Percentiles rank a stretch among this genome's conserved stretches.
phyloP scores from a whole-genome alignment of 139 green algal species.

The Nannochloris sp. region DNA sequence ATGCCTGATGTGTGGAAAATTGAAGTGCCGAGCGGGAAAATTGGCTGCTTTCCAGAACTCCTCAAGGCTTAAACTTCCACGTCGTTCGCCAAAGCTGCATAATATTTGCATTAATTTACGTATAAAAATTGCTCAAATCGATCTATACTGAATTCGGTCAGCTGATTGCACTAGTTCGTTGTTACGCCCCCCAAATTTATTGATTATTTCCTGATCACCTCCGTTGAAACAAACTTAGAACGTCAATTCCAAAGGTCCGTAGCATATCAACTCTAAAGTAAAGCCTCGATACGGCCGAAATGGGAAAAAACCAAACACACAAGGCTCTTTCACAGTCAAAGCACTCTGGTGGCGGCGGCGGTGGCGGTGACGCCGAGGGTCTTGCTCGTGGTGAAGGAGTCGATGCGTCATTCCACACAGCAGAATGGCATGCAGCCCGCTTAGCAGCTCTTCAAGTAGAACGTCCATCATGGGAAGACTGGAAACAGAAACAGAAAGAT shows the following conservation, averaged over 20 bases:
- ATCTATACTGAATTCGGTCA: no score
- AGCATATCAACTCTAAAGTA: background rate
- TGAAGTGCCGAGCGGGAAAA: no score
- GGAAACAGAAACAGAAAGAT: constrained; percentile 21
- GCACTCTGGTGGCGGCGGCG: constrained; percentile 4
- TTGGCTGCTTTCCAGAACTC: no score
- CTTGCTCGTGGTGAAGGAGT: constrained; percentile 1
- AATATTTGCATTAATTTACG: no score
- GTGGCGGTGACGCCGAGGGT: constrained; percentile 1
- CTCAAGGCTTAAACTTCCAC: no score
- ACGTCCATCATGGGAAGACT: constrained; percentile 26
- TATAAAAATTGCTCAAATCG: no score
- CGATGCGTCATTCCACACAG: constrained; percentile 49
- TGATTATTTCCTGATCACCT: background rate
- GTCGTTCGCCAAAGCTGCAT: no score
- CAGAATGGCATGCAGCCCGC: constrained; percentile 49
- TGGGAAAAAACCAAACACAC: constrained; percentile 53
- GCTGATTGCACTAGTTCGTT: no score
- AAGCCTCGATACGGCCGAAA: no score
- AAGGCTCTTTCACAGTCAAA: constrained; percentile 30
- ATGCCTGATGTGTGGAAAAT: no score
- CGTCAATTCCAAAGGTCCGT: background rate
- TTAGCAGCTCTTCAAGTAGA: constrained; percentile 36
- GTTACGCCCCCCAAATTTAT: no score
- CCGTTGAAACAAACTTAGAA: background rate